Evolutionary conservation across 805 yeast species (phyloP), one percentile per base, ranked within the genome.

Genomic region (Tetrapisispora nanseiensis): DNA sequence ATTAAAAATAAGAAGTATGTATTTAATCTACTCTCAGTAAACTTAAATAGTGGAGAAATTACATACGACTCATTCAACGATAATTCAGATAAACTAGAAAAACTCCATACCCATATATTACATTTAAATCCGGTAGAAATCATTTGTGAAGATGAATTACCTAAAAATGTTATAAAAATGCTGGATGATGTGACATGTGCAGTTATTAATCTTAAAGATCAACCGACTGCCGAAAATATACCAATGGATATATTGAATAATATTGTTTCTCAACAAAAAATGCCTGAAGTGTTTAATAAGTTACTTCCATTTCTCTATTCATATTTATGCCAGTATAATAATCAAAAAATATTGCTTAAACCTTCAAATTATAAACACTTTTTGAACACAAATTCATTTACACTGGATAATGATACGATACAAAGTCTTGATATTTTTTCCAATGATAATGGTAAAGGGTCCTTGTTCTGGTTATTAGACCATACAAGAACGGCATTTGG

Each of bases 401-500:
- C 78, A 66, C 60, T 78, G 12, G 80, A 82, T 42, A 74, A 81
- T 1, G 78, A 74, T 51, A 78, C 95, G 0, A 50, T 92, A 4
- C 70, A 71, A 26, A 78, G 83, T 33, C 63, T 92, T 18, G 97
- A 92, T 54, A 72, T 92, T 1, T 86, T 84, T 52, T 77, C 92
- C 0, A 78, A 78, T 47, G 57, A 64, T 11, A 63, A 69, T 4
- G 67, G 66, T 8, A 62, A 69, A 26, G 97, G 97, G 0, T 77
- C 95, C 0, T 63, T 90, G 12, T 57, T 84, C 13, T 85, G 94
- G 87, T 66, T 86, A 2, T 51, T 92, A 46, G 83, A 90, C 56
- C 87, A 82, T 49, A 85, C 97, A 0, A 64, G 76, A 27, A 85
- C 97, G 0, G 68, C 72, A 23, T 82, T 81, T 59, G 98, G 98